Base-by-base conservation (phyloP, 129 eudicot genomes). In the Artemisia argyi region DNA sequence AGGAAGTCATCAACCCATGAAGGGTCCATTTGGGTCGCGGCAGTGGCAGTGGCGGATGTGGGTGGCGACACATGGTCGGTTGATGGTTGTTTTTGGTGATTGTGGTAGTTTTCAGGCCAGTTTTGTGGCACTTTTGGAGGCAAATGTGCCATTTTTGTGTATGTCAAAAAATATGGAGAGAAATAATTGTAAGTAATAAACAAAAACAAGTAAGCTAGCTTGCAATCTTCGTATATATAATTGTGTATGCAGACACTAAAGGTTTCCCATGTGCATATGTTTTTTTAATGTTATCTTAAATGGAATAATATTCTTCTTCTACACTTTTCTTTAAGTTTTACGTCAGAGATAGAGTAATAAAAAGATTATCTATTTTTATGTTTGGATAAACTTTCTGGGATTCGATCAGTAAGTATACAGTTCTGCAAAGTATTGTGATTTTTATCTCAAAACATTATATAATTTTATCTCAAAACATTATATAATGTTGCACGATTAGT, bases 71-170 rank as follows among this genome's bases (percentile, higher is more conserved):
- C 69, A 7, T 50, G 72, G 10, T 89, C 92, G 73, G 81, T 47
- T 9, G 93, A 67, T 18, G 84, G 74, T 64, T 71, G 82, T 32
- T 80, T 83, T 12, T 84, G 95, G 82, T 81, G 88, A 62, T 83
- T 82, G 69, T 78, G 86, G 32, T 79, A 59, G 56, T 77, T 66
- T 73, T 86, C 87, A 54, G 82, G 75, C 89, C 92, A 82, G 71
- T 65, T 85, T 80, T 66, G 86, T 69, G 98, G 98, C 16, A 76
- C 91, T 82, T 87, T 92, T 11, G 98, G 98, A 68, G 98, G 98
- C 64, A 92, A 77, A 3, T 89, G 89, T 79, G 96, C 90, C 98
- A 92, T 92, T 73, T 62, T 67, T 12, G 44, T 6, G 16, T 44
- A 26, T 44, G 5, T 24, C 24, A 13, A 42, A 35, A 50, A 48